phyloP scores from a whole-genome alignment of 2,329 filamentous ascomycete species.

The Trichoderma koningii region DNA sequence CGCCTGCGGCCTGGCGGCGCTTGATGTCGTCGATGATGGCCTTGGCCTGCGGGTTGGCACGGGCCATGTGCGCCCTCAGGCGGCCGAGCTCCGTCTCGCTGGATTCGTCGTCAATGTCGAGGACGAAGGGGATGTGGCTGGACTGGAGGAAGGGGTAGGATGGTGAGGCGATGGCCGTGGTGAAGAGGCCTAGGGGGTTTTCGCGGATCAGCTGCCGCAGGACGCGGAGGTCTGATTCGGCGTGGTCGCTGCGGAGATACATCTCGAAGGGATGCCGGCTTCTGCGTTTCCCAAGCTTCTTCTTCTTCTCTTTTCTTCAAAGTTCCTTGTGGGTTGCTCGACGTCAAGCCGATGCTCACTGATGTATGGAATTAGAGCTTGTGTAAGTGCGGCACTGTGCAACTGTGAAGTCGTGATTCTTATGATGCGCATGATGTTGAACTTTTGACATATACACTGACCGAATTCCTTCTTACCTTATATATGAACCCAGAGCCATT shows the following conservation, averaged over 20 bases:
- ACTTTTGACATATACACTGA: not conserved
- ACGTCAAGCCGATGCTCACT: not conserved
- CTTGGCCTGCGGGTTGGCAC: slow-evolving; percentile 65
- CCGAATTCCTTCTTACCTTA: not conserved
- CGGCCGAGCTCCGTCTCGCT: slow-evolving; percentile 45
- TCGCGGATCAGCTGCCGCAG: slow-evolving; percentile 59
- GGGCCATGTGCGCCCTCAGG: slow-evolving; percentile 64
- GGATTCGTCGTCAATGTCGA: slow-evolving; percentile 51
- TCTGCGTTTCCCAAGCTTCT: not conserved
- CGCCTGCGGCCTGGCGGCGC: slow-evolving; percentile 10
- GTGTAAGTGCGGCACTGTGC: not conserved
- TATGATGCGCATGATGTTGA: not conserved
- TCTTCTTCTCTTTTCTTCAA: not conserved
- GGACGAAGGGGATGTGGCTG: slow-evolving; percentile 62
- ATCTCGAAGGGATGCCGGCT: slow-evolving; percentile 41
- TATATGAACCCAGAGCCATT: not conserved
- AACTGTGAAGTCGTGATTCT: not conserved
- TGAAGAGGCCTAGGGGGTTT: slow-evolving; percentile 64
- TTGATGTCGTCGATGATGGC: slow-evolving; percentile 54
- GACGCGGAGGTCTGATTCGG: slow-evolving; percentile 50
- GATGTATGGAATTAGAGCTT: not conserved
- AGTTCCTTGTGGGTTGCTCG: not conserved
- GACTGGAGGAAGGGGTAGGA: slow-evolving; percentile 55
- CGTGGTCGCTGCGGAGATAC: slow-evolving; percentile 59
- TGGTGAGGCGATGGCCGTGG: slow-evolving; percentile 58